phyloP scores from a whole-genome alignment of 2,329 filamentous ascomycete genomes.

The Alternaria triticimaculans region DNA sequence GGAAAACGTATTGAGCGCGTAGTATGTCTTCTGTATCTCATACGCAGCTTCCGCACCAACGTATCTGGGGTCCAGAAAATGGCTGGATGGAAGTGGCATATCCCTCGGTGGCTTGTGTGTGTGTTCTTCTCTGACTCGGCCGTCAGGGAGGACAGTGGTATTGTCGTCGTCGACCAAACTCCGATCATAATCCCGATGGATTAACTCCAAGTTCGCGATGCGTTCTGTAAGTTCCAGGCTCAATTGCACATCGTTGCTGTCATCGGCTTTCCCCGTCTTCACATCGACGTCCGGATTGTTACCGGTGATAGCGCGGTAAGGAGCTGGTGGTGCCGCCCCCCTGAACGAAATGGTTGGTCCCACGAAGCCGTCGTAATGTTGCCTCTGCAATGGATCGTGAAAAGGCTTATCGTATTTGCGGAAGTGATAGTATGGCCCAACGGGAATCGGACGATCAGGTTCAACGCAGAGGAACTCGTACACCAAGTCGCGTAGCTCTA shows the following conservation, averaged over 20 bases:
- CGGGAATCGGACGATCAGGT: constrained; percentile 22
- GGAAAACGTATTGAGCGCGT: constrained; percentile 30
- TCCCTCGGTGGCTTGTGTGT: constrained; percentile 23
- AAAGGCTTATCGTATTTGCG: constrained; percentile 16
- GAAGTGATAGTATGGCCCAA: constrained; percentile 34
- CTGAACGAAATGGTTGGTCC: not conserved
- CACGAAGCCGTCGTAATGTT: not conserved
- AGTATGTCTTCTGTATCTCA: constrained; percentile 28
- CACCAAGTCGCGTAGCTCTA: constrained; percentile 26
- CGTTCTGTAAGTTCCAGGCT: not conserved
- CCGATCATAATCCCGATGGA: not conserved
- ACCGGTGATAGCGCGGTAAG: not conserved
- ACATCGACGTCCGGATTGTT: not conserved
- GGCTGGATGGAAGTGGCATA: constrained; percentile 25
- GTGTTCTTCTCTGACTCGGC: constrained; percentile 25
- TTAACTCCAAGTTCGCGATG: not conserved
- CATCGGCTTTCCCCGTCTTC: no score
- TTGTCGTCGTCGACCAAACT: not conserved
- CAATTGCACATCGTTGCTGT: not conserved
- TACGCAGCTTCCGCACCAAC: constrained; percentile 15
- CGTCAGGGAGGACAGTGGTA: constrained; percentile 19
- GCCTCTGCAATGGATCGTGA: not conserved
- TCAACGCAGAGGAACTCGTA: constrained; percentile 33
- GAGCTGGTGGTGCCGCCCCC: not conserved
- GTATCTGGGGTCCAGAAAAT: constrained; percentile 29